Percentiles rank a stretch among this genome's conserved stretches.
Evolutionary conservation across 2,329 filamentous ascomycete genomes (phyloP).

Genomic region (Chrysoporthe deuterocubensis): DNA sequence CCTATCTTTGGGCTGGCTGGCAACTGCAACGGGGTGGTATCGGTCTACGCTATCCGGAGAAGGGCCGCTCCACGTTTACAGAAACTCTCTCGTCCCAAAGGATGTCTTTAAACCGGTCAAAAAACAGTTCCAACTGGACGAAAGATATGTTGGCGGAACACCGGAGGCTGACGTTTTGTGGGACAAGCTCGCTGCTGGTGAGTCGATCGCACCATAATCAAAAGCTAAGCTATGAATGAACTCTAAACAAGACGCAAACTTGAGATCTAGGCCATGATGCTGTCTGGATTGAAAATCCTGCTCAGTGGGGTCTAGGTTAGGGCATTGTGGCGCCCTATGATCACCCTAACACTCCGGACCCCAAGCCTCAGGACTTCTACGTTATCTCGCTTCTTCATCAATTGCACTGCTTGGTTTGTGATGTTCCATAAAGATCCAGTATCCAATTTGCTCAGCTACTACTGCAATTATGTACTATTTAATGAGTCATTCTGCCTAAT

Average conservation of each 20-base stretch:
- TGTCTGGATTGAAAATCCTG: not conserved
- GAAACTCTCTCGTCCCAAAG: not conserved
- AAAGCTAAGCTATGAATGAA: not conserved
- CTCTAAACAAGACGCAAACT: not conserved
- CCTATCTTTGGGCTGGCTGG: not conserved
- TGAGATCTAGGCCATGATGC: not conserved
- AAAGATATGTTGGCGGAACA: constrained; percentile 1
- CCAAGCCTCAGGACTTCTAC: not conserved
- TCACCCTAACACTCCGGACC: not conserved
- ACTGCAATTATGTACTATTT: too few species aligned
- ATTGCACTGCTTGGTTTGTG: not conserved
- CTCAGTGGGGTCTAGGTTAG: not conserved
- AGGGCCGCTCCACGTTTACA: not conserved
- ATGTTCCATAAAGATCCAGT: not conserved
- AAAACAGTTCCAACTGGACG: not conserved
- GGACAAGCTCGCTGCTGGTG: not conserved
- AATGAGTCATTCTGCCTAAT: too few species aligned
- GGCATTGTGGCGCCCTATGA: not conserved
- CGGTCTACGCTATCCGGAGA: not conserved
- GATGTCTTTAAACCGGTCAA: not conserved
- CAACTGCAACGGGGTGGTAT: not conserved
- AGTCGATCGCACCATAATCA: not conserved
- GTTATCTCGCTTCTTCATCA: not conserved
- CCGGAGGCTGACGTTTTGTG: not conserved
- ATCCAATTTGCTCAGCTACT: too few species aligned